Conservation (phyloP, 202 grass and related monocot genomes). For the Digitaria exilis region DNA sequence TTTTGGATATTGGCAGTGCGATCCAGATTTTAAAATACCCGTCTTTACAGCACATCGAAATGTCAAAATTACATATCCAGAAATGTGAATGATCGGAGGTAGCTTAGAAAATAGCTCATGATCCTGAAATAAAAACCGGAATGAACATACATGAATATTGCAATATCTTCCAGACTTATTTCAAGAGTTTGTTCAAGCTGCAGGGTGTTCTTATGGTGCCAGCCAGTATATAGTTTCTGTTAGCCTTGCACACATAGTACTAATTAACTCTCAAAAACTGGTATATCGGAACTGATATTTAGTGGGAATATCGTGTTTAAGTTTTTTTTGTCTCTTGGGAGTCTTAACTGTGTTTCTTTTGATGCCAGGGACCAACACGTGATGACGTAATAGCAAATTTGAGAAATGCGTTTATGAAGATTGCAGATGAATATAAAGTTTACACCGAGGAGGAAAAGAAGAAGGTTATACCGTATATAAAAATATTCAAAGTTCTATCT, state of each 20-base stretch:
- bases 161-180: background rate
- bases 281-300: background rate
- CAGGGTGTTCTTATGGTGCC: background rate
- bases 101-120: background rate
- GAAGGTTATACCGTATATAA: constrained; percentile 55
- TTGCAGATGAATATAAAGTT: constrained; percentile 84
- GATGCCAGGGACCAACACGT: constrained; percentile 79
- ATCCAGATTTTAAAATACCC: constrained; percentile 1
- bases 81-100: background rate
- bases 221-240: background rate
- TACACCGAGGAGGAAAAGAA: constrained; percentile 96
- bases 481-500: constrained; percentile 23
- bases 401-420: constrained; percentile 85
- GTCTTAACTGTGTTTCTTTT: constrained; percentile 29
- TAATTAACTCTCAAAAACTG: constrained; percentile 8
- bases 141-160: background rate
- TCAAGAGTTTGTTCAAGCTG: background rate
- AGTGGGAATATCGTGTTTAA: constrained; percentile 9
- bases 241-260: background rate
- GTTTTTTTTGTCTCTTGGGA: background rate
- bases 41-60: background rate
- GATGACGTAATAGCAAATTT: constrained; percentile 90
- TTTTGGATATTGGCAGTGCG: background rate
- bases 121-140: background rate
- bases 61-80: background rate